Percentiles rank a stretch among this genome's conserved stretches.
These are phyloP conservation scores for Clonostachys chloroleuca DNA, from an alignment of 2,329 filamentous ascomycete species.

Conservation along the genomic window DNA sequence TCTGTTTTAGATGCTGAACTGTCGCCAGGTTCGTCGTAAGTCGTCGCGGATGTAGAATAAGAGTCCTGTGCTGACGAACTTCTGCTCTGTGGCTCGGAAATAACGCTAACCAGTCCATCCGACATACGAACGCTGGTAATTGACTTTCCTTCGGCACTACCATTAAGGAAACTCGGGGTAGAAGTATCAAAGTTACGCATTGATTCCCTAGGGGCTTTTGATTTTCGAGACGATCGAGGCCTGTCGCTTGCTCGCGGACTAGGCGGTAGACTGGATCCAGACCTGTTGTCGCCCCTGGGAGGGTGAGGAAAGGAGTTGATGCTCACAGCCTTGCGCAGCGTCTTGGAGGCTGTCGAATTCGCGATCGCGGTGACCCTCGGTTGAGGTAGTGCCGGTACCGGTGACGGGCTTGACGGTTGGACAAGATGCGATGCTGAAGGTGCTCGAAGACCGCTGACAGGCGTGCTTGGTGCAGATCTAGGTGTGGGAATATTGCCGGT, in stretches of 20 bases:
- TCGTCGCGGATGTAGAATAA: slow-evolving; percentile 85
- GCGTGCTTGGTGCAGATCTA: slow-evolving; percentile 39
- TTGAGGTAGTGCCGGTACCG: slow-evolving; percentile 49
- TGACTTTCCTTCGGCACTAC: slow-evolving; percentile 71
- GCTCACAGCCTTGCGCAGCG: slow-evolving; percentile 82
- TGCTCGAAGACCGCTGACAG: slow-evolving; percentile 53
- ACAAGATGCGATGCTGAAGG: slow-evolving; percentile 51
- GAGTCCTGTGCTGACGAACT: slow-evolving; percentile 91
- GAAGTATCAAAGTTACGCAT: slow-evolving; percentile 41
- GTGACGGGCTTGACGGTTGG: slow-evolving; percentile 44
- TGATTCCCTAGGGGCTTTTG: slow-evolving; percentile 51
- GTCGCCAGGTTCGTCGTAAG: slow-evolving; percentile 76
- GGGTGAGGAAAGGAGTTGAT: slow-evolving; percentile 93
- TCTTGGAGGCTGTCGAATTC: slow-evolving; percentile 46
- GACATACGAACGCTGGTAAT: slow-evolving; percentile 64
- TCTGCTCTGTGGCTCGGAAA: slow-evolving; percentile 82
- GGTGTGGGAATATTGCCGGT: slow-evolving; percentile 41
- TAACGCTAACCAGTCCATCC: slow-evolving; percentile 70
- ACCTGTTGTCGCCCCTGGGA: slow-evolving; percentile 60
- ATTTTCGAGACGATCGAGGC: slow-evolving; percentile 42
- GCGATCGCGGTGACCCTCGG: slow-evolving; percentile 50
- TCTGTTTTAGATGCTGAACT: slow-evolving; percentile 26
- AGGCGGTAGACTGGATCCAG: slow-evolving; percentile 53
- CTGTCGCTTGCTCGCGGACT: slow-evolving; percentile 53
- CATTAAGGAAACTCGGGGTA: slow-evolving; percentile 74